Base-by-base conservation (phyloP, 2,329 filamentous ascomycete genomes). In the Dryadomyces quercivorus region DNA sequence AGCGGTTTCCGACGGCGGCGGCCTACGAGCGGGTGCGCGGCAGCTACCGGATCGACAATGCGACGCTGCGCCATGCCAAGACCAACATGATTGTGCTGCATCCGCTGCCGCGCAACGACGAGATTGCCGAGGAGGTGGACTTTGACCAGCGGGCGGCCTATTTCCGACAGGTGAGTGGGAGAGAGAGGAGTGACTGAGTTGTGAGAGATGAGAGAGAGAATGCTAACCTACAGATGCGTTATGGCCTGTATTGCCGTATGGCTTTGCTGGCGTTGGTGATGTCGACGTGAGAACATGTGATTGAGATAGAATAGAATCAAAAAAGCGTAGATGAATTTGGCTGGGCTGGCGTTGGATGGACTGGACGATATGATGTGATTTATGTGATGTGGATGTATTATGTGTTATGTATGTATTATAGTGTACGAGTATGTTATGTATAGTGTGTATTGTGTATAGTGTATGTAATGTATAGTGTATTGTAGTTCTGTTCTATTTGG, bases 121-220 rank as follows among this genome's bases (percentile, higher is more conserved):
- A 98, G 78, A 85, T 98, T 66, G 83, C 84, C 38, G 89, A 94
- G 72, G 93, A 98, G 75, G 90, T 98, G 50, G 93, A 98, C 71
- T 95, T 94, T 73, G 93, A 98, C 73, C 89, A 94, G 68, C 77
- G 93, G 63, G 93, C 93, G 56, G 92, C 93, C 55, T 98, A 98
- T 75, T 98, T 98, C 74, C 84, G 93, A 86, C 93, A 98, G 86
- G 92, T 95, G 73, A n/a, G n/a, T n/a, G n/a, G n/a, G n/a, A n/a
- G n/a, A n/a, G n/a, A n/a, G n/a, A n/a, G n/a, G n/a, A n/a, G n/a
- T n/a, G n/a, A n/a, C n/a, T n/a, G n/a, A n/a, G n/a, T n/a, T n/a
- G n/a, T n/a, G n/a, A n/a, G n/a, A n/a, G n/a, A n/a, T n/a, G n/a
- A n/a, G n/a, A n/a, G n/a, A n/a, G n/a, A n/a, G n/a, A n/a, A n/a